Evolutionary conservation across 2,329 filamentous ascomycete genomes (phyloP), one percentile per base, ranked within the genome.

Genomic region (Trichoderma gracile): DNA sequence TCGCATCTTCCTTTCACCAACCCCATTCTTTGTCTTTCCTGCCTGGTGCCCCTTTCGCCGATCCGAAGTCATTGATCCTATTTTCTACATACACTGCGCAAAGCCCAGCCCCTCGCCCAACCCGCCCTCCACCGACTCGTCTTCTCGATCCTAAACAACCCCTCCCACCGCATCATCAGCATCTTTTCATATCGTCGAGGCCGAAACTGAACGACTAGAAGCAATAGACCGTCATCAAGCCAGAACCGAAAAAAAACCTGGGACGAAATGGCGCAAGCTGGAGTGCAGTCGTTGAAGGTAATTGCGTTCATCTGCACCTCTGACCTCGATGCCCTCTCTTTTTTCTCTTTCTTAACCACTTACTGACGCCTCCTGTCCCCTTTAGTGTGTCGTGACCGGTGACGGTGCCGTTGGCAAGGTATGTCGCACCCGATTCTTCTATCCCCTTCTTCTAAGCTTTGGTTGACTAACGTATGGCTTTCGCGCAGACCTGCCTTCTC

Each of bases 321-420:
- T n/a, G n/a, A n/a, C n/a, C n/a, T n/a, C n/a, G n/a, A n/a, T 25
- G 3, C 5, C 25, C 5, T 25, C 25, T 25, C 5, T 30, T 46
- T 50, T 8, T 30, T 27, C 42, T n/a, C 21, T 21, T 14, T 69
- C 67, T 56, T 61, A 3, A 3, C 30, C 30, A 19, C 67, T 67
- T 59, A 72, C 73, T 69, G 67, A 68, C 69, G 69, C 71, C 77
- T 75, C 73, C 72, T 62, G 67, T 43, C 65, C 63, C 66, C 65
- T 74, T 66, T 72, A 97, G 93, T 99, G 95, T 79, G 95, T 99
- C 77, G 95, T 99, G 76, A 98, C 95, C 68, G 95, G 95, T 82
- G 95, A 99, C 79, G 95, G 95, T 91, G 95, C 95, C 77, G 95
- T 99, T 73, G 95, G 95, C 80, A 99, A 99, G 87, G 93, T 97